A percentile compares a stretch with the other conserved stretches of the same genome.
These are phyloP conservation scores for Calonectria henricotiae DNA, from an alignment of 2,329 filamentous ascomycete genomes.

Conservation along the genomic window DNA sequence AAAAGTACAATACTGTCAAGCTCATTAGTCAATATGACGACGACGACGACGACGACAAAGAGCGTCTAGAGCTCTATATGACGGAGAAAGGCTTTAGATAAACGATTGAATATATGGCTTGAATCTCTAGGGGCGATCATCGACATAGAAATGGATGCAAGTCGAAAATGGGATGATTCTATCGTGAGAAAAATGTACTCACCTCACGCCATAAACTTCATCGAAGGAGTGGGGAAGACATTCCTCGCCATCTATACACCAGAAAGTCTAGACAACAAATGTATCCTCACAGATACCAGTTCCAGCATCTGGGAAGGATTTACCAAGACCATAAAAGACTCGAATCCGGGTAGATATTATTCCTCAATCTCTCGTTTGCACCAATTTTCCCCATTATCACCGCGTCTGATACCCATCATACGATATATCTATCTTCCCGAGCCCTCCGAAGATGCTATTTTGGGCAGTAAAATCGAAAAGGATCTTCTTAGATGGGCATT, in stretches of 20 bases:
- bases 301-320: neutral
- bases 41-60: neutral
- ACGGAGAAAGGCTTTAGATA: neutral
- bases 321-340: neutral
- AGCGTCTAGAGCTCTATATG: neutral
- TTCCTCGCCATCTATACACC: neutral
- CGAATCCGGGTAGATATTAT: neutral
- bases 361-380: neutral
- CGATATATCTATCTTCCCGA: neutral
- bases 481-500: neutral
- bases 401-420: neutral
- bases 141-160: neutral
- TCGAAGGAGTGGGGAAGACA: neutral
- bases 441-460: neutral
- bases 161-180: neutral
- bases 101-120: neutral
- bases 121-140: neutral
- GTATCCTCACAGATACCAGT: neutral
- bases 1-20: neutral
- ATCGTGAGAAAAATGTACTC: neutral
- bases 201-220: neutral
- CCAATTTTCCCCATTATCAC: neutral
- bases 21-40: neutral
- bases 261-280: neutral
- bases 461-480: neutral